Evolutionary conservation across 495 filamentous ascomycete genomes (phyloP).

Genomic region (Aspergillus panamensis): DNA sequence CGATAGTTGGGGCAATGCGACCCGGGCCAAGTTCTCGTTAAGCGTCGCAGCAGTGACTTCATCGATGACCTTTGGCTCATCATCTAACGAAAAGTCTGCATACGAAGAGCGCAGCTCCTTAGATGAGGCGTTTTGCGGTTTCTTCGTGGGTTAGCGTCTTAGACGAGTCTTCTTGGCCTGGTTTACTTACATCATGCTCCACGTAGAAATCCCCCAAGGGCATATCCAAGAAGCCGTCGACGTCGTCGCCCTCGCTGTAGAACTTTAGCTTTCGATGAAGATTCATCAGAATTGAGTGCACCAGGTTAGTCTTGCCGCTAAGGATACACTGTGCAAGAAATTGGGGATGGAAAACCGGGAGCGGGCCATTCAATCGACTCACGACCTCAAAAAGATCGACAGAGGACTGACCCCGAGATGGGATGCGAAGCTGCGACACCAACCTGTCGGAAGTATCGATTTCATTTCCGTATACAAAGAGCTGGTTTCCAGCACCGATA

Average conservation of each 20-base stretch:
- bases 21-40: slow-evolving; percentile 70
- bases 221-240: slow-evolving; percentile 79
- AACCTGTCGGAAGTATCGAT: slow-evolving; percentile 63
- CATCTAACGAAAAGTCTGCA: slow-evolving; percentile 53
- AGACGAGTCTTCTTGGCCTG: background rate
- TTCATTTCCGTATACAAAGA: slow-evolving; percentile 80
- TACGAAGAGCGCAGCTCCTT: slow-evolving; percentile 55
- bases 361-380: slow-evolving; percentile 75
- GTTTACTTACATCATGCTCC: slow-evolving; percentile 41
- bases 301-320: slow-evolving; percentile 68
- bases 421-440: slow-evolving; percentile 60
- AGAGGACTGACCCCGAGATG: slow-evolving; percentile 45
- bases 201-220: slow-evolving; percentile 67
- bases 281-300: slow-evolving; percentile 69
- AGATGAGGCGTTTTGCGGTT: slow-evolving; percentile 35
- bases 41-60: slow-evolving; percentile 69
- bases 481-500: slow-evolving; percentile 85
- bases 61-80: slow-evolving; percentile 61
- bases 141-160: slow-evolving; percentile 33
- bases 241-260: slow-evolving; percentile 72
- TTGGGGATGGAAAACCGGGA: slow-evolving; percentile 92
- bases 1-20: slow-evolving; percentile 78
- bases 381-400: slow-evolving; percentile 77
- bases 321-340: slow-evolving; percentile 87
- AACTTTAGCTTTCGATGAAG: slow-evolving; percentile 80